Base-by-base conservation (phyloP, 768 basidiomycete genomes). In the Tremella mesenterica region DNA sequence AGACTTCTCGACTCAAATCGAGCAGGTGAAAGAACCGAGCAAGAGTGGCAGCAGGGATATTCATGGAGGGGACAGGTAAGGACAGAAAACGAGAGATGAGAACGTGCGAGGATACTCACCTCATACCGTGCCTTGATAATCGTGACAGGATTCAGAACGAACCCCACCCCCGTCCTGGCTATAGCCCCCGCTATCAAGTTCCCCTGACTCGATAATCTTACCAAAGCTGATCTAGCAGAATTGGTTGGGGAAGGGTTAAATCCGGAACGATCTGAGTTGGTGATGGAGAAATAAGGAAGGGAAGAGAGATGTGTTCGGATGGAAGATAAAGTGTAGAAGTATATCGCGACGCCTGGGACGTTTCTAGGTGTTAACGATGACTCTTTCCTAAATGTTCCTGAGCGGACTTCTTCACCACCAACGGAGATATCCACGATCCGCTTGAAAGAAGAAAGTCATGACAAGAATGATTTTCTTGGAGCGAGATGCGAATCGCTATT, bases 81-180 rank as follows among this genome's bases (percentile, higher is more conserved):
- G 41, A 10, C 41, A 43, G 41, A 43, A 7, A 8, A 20, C 9
- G 45, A 38, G 25, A 23, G 27, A 47, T 16, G 27, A 4, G 30
- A 65, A 79, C 36, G 30, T 21, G 23, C 18, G 20, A 13, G 46
- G 26, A 36, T 2, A 64, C 71, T 14, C 45, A 85, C 91, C 81
- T 96, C 92, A 60, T 84, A 92, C 20, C 91, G 82, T 21, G 89
- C 87, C 75, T 96, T 96, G 43, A 95, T 75, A 16, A 96, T 83
- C 4, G 92, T 85, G 60, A 95, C 83, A 0, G 92, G 92, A 69
- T 92, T 96, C 56, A 96, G 67, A 1, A 90, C 53, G 63, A 92
- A 81, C 1, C 92, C 91, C 1, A 93, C 85, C 0, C 75, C 77
- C 10, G 88, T 81, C 55, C 92, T 81, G 0, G 86, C 81, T 0